These are phyloP conservation scores for Hansenula lynferdii DNA, from an alignment of 1,139 yeast genomes.

Conservation along the genomic window DNA sequence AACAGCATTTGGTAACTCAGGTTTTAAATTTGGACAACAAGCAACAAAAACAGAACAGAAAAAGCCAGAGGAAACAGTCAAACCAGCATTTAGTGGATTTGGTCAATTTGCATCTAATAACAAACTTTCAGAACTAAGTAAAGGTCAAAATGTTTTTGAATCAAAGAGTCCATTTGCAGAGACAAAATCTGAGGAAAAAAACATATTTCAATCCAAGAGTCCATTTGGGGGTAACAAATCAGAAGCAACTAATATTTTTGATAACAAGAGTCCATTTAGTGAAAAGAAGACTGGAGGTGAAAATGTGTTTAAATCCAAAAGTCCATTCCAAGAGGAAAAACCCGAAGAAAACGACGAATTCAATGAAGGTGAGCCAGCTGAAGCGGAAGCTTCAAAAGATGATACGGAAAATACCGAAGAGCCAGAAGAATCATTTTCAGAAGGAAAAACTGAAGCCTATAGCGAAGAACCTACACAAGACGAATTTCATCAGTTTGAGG, in stretches of 20 bases:
- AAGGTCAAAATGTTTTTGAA: constrained; percentile 2
- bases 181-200: background rate
- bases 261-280: background rate
- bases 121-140: constrained; percentile 5
- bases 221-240: too few species aligned
- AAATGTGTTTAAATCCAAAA: background rate
- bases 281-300: background rate
- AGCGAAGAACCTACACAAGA: background rate
- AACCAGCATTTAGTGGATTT: constrained; percentile 11
- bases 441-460: too few species aligned
- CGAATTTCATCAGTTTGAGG: background rate
- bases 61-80: background rate
- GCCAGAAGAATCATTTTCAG: background rate
- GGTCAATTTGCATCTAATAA: constrained; percentile 14
- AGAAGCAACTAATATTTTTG: background rate
- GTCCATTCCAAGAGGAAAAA: background rate
- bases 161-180: background rate
- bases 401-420: background rate
- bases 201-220: too few species aligned
- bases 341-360: background rate
- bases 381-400: background rate
- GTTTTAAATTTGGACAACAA: constrained; percentile 4
- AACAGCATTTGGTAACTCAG: constrained; percentile 1
- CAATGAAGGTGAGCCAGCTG: background rate
- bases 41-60: background rate